Conservation (phyloP, 805 yeast species). For the Pichia kluyveri region DNA sequence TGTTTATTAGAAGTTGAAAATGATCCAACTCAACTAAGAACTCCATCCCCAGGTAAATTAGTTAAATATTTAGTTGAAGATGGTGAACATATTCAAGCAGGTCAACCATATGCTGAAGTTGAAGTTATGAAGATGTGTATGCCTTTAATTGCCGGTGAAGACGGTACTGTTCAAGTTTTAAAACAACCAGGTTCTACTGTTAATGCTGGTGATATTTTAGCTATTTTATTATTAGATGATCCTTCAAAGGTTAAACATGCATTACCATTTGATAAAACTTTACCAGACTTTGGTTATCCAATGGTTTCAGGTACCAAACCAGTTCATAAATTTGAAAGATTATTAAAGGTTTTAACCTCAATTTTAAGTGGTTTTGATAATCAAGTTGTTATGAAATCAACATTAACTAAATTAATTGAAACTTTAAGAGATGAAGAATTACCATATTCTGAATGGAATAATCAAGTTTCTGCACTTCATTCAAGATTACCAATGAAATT, state of each 20-base stretch:
- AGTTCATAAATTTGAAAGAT: slow-evolving; percentile 57
- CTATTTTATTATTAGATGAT: slow-evolving; percentile 89
- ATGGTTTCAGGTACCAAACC: slow-evolving; percentile 76
- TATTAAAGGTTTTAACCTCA: slow-evolving; percentile 56
- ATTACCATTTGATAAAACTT: slow-evolving; percentile 84
- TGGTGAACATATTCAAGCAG: slow-evolving; percentile 87
- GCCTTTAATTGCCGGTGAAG: slow-evolving; percentile 92
- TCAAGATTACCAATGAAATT: slow-evolving; percentile 77
- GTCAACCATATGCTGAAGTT: slow-evolving; percentile 95
- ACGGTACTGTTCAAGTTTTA: slow-evolving; percentile 84
- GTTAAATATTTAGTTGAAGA: slow-evolving; percentile 88
- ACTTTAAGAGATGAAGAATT: slow-evolving; percentile 70
- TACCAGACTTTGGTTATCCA: slow-evolving; percentile 85
- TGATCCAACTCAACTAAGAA: slow-evolving; percentile 96
- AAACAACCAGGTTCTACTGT: slow-evolving; percentile 99
- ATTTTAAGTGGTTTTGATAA: slow-evolving; percentile 89
- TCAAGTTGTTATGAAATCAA: slow-evolving; percentile 84
- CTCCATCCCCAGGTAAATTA: slow-evolving; percentile 98
- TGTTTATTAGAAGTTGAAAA: slow-evolving; percentile 90
- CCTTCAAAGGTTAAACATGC: slow-evolving; percentile 98
- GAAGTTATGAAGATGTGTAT: slow-evolving; percentile 99
- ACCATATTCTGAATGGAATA: slow-evolving; percentile 90
- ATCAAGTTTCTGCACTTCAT: slow-evolving; percentile 82
- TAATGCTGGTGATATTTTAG: slow-evolving; percentile 93
- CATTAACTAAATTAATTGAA: slow-evolving; percentile 63